Conservation (phyloP, 306 rosid genomes). For the Citrullus amarus region DNA sequence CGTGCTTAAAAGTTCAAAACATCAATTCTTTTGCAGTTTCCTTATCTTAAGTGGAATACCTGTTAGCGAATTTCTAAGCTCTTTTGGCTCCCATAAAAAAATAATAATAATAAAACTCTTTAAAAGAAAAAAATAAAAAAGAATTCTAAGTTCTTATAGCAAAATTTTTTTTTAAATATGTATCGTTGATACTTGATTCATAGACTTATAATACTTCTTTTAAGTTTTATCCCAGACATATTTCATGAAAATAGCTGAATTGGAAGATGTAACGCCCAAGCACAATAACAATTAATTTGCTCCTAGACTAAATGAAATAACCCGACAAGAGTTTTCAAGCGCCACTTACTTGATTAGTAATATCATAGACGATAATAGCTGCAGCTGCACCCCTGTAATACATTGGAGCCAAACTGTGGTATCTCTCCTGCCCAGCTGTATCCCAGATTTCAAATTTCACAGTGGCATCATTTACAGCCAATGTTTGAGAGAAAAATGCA, state of each 20-base stretch:
- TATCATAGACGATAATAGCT: slow-evolving; percentile 49
- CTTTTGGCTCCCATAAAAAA: not conserved
- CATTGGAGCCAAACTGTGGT: slow-evolving; percentile 59
- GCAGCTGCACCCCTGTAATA: slow-evolving; percentile 59
- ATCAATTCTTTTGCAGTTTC: not conserved
- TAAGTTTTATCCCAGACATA: not conserved
- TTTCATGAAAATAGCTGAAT: not conserved
- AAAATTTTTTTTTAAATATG: not conserved
- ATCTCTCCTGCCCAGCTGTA: slow-evolving; percentile 56
- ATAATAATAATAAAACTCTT: no score
- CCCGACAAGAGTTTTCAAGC: not conserved
- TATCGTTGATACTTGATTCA: not conserved
- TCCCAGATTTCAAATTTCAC: slow-evolving; percentile 61
- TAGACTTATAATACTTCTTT: not conserved
- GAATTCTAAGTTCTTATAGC: not conserved
- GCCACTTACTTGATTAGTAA: slow-evolving; percentile 42
- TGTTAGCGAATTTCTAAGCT: not conserved
- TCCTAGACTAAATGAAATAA: not conserved
- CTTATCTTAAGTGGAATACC: not conserved
- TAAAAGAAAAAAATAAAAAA: no score
- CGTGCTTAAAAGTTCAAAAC: not conserved
- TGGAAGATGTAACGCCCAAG: not conserved
- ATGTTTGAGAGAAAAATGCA: slow-evolving; percentile 55
- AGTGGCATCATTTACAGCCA: slow-evolving; percentile 53
- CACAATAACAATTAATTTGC: not conserved